phyloP scores from a whole-genome alignment of 257 asterid species.

The Solanum sitiens region DNA sequence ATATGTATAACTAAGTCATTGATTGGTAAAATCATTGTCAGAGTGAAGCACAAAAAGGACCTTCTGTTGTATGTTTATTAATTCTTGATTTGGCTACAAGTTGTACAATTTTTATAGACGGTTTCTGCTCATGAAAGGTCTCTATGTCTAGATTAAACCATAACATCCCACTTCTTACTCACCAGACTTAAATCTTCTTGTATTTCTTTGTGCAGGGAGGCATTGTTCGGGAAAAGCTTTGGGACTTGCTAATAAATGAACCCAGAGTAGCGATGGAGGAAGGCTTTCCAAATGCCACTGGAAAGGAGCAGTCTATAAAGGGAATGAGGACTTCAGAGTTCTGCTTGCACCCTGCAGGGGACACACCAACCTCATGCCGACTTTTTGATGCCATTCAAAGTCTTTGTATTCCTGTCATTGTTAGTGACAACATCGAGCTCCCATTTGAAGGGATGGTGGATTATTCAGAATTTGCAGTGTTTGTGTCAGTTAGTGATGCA shows the following conservation, averaged over 20 bases:
- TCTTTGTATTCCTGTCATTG: constrained; percentile 84
- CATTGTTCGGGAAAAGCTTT: constrained; percentile 72
- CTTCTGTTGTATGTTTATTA: neutral
- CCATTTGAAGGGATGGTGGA: constrained; percentile 91
- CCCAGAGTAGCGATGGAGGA: constrained; percentile 72
- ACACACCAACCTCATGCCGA: constrained; percentile 91
- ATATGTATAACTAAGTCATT: neutral
- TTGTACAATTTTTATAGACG: neutral
- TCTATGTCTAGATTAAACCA: neutral
- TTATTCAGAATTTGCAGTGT: constrained; percentile 63
- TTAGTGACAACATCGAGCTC: constrained; percentile 81
- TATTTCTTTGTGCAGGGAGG: constrained; percentile 49
- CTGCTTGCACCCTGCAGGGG: constrained; percentile 96
- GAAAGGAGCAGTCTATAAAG: constrained; percentile 79
- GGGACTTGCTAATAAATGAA: constrained; percentile 64
- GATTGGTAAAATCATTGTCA: neutral
- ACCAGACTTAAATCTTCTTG: neutral
- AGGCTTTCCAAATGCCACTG: constrained; percentile 93
- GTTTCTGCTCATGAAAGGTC: neutral
- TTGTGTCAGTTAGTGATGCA: constrained; percentile 73
- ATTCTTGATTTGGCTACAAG: neutral
- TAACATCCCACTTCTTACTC: neutral
- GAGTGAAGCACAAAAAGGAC: neutral
- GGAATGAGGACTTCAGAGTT: constrained; percentile 91
- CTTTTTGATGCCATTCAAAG: constrained; percentile 92